A percentile compares a stretch with the other conserved stretches of the same genome.
These are phyloP conservation scores for Filobasidium wieringae DNA, from an alignment of 768 basidiomycete genomes.

Conservation along the genomic window DNA sequence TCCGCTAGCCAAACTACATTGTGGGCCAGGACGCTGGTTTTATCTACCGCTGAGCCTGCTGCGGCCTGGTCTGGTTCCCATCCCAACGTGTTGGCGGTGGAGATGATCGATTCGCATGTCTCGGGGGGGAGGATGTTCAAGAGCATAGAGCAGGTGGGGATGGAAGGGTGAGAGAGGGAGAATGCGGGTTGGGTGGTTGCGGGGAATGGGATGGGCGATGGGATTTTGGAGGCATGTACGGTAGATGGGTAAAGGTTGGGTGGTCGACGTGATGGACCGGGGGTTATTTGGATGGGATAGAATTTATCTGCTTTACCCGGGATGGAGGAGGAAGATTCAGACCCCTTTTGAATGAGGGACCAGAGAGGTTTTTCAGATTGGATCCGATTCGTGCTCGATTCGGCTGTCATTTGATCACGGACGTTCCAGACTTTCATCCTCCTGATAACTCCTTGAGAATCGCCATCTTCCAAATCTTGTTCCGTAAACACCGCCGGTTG, in stretches of 20 bases:
- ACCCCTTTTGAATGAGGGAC: slow-evolving; percentile 25
- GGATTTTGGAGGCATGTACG: slow-evolving; percentile 42
- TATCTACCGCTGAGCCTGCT: slow-evolving; percentile 43
- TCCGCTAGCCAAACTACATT: slow-evolving; percentile 51
- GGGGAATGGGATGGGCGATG: slow-evolving; percentile 36
- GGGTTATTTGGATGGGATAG: slow-evolving; percentile 39
- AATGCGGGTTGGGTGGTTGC: slow-evolving; percentile 23
- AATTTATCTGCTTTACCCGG: too few species aligned
- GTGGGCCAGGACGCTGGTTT: slow-evolving; percentile 45
- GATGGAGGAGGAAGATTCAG: too few species aligned
- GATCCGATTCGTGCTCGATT: background rate
- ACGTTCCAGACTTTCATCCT: slow-evolving; percentile 27
- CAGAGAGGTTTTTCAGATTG: slow-evolving; percentile 29
- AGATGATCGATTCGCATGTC: slow-evolving; percentile 45
- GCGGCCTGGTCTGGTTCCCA: slow-evolving; percentile 48
- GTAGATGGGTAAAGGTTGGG: slow-evolving; percentile 49
- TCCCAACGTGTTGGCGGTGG: slow-evolving; percentile 44
- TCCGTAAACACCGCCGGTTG: slow-evolving; percentile 7
- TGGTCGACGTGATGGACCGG: slow-evolving; percentile 46
- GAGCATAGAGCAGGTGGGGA: slow-evolving; percentile 44
- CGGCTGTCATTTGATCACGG: slow-evolving; percentile 9
- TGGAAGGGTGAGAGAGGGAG: slow-evolving; percentile 34
- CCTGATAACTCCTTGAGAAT: slow-evolving; percentile 17
- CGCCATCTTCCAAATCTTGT: slow-evolving; percentile 4
- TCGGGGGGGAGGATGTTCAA: slow-evolving; percentile 44